phyloP scores from a whole-genome alignment of 768 basidiomycete genomes.

The Clitopilus passeckerianus region DNA sequence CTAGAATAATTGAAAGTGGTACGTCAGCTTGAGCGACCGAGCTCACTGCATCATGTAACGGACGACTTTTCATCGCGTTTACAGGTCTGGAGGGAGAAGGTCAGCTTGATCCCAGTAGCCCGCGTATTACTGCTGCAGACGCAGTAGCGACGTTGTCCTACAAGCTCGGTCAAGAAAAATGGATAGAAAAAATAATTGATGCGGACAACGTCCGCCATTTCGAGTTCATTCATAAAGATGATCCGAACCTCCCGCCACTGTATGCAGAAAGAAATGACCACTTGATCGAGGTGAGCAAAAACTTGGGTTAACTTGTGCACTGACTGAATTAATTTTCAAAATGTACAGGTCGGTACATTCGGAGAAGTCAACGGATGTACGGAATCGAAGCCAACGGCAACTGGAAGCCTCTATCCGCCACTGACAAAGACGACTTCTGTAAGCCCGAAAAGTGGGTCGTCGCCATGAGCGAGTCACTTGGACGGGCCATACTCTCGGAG shows the following conservation, averaged over 20 bases:
- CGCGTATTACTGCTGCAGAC: neutral
- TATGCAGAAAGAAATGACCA: neutral
- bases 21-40: neutral
- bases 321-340: neutral
- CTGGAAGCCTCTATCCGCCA: neutral
- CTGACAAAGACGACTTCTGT: neutral
- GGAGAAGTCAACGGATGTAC: neutral
- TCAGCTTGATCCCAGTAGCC: neutral
- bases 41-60: neutral
- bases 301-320: too few species aligned
- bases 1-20: neutral
- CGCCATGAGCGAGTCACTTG: neutral
- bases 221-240: neutral
- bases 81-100: neutral
- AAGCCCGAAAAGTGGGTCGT: neutral
- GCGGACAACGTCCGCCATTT: neutral
- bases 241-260: neutral
- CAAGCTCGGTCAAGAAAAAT: neutral
- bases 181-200: neutral
- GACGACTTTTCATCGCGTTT: neutral
- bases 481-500: neutral
- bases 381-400: neutral
- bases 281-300: neutral
- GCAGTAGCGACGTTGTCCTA: neutral
- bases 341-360: neutral